Base-by-base conservation (phyloP, 495 filamentous ascomycete genomes). In the Xylaria intraflava region DNA sequence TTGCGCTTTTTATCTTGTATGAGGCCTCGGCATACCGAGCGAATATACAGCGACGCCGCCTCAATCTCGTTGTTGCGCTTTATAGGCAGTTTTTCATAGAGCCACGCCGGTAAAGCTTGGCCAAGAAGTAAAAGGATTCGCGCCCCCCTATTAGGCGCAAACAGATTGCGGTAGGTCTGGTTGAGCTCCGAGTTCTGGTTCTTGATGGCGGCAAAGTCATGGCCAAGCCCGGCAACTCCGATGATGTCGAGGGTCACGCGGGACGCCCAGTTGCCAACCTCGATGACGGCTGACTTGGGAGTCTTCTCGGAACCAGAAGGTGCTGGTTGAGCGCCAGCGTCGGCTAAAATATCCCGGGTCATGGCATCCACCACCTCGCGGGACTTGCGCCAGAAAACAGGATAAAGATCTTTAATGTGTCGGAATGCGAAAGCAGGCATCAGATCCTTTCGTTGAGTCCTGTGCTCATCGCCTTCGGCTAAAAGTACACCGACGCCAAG, bases 201-300 rank as follows among this genome's bases (percentile, higher is more conserved):
- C 20, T 80, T 61, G 46, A 95, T 74, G 1, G 88, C 82, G 27
- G 76, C 72, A 60, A 95, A 95, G 47, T 95, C 88, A 22, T 82
- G 78, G 0, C 89, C 90, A 61, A 95, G 80, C 1, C 89, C 89
- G 0, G 88, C 85, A 5, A 83, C 66, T 7, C 91, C 90, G 56
- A 95, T 92, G 50, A 95, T 90, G 60, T 96, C 91, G 9, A 96
- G 83, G 0, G 90, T 90, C 0, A 82, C 81, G 16, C 89, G 80
- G 35, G 77, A 83, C 8, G 75, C 82, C 87, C 87, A 93, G 11
- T 72, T 67, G 35, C 76, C 71, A 20, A 87, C 80, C 46, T 93
- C 87, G n/a, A 91, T 57, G 29, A 83, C 78, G 9, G 73, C 75
- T 4, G 66, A 63, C 14, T 69, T 69, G 12, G 68, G 64, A 1